Conservation (phyloP, 306 rosid genomes). For the Sophora flavescens region DNA sequence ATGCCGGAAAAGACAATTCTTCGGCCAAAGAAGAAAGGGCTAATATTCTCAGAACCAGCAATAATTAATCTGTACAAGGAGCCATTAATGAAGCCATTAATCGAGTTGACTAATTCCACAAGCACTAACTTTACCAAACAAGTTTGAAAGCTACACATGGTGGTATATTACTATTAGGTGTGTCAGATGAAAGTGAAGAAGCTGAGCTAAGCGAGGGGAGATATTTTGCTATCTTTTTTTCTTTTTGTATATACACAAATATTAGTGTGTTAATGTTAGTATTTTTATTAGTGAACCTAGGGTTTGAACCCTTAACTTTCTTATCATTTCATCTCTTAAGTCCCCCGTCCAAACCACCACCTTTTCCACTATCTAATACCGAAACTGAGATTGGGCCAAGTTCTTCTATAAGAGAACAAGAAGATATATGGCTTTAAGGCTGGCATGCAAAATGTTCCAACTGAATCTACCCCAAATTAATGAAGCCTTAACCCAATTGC, state of each 20-base stretch:
- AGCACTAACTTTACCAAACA: slow-evolving; percentile 41
- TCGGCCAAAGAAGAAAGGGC: too few species aligned
- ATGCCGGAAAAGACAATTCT: too few species aligned
- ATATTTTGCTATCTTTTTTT: not conserved
- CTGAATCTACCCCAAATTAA: too few species aligned
- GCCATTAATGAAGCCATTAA: not conserved
- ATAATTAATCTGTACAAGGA: not conserved
- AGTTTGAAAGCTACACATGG: slow-evolving; percentile 1
- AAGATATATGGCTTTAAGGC: not conserved
- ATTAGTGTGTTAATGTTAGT: too few species aligned
- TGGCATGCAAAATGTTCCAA: not conserved
- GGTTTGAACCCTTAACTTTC: too few species aligned
- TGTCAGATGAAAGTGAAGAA: not conserved
- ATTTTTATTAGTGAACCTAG: too few species aligned
- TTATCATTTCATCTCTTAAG: too few species aligned
- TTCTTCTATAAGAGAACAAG: not conserved
- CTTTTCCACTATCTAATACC: not conserved
- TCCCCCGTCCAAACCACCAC: too few species aligned
- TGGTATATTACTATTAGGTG: too few species aligned
- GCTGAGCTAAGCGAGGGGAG: not conserved
- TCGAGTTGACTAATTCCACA: slow-evolving; percentile 26
- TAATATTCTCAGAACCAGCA: too few species aligned
- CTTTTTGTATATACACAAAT: too few species aligned
- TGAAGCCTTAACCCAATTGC: too few species aligned
- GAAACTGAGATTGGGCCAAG: slow-evolving; percentile 1